Percentiles rank a stretch among this genome's conserved stretches.
Conservation (phyloP, 305 asterid genomes). For the Fraxinus greggii region DNA sequence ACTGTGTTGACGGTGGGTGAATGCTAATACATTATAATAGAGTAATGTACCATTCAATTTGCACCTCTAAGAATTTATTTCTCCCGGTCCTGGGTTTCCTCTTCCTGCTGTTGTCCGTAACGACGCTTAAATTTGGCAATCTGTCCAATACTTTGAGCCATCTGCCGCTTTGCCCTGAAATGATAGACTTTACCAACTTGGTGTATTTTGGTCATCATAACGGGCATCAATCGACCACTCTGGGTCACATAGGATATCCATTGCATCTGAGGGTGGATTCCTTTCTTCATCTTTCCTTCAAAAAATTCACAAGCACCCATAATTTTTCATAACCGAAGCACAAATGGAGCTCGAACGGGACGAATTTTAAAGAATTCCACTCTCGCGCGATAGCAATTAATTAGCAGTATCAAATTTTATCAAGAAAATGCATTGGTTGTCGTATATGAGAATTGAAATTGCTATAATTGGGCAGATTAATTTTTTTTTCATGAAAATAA, state of each 20-base stretch:
- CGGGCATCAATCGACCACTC: conserved; percentile 69
- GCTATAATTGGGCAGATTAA: background rate
- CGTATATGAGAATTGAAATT: background rate
- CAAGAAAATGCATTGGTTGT: background rate
- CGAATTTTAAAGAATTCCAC: background rate
- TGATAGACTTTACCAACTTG: conserved; percentile 81
- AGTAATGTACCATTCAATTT: background rate
- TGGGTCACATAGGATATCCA: conserved; percentile 94
- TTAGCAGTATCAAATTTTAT: background rate
- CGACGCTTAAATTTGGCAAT: conserved; percentile 79
- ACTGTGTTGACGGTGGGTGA: background rate
- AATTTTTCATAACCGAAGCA: background rate
- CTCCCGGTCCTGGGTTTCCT: conserved; percentile 29
- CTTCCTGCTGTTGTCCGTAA: conserved; percentile 53
- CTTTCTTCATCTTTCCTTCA: conserved; percentile 71
- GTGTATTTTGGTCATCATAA: conserved; percentile 79
- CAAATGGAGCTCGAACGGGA: background rate
- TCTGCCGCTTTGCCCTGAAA: conserved; percentile 68
- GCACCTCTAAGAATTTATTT: conserved; percentile 29
- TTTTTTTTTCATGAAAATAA: conserved; percentile 2
- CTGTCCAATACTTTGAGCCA: conserved; percentile 80
- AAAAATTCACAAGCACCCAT: background rate
- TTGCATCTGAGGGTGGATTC: conserved; percentile 89
- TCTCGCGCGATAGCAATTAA: background rate
- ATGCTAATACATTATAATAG: background rate